Evolutionary conservation across 371 early-diverging fungal species (phyloP).

Genomic region (Zopfochytrium polystomum): DNA sequence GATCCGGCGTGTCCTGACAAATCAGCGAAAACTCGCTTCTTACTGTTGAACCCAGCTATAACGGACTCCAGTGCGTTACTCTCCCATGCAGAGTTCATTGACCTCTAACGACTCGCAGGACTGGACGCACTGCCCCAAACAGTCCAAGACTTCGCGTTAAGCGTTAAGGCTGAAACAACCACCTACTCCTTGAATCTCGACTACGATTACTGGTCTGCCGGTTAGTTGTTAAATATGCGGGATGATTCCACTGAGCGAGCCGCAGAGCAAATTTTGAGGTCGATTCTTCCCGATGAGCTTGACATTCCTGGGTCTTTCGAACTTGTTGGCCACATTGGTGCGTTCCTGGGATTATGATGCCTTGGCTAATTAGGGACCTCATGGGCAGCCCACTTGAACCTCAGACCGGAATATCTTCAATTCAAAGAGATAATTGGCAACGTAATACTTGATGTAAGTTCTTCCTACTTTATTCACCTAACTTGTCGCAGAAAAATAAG

Average conservation of each 20-base stretch:
- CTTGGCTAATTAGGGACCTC: slow-evolving; percentile 78
- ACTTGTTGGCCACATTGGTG: slow-evolving; percentile 93
- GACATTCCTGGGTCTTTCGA: slow-evolving; percentile 90
- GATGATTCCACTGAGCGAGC: background rate
- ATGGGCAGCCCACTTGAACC: slow-evolving; percentile 94
- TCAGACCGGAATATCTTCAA: slow-evolving; percentile 82
- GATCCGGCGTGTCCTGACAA: slow-evolving; percentile 4
- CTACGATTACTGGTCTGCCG: slow-evolving; percentile 50
- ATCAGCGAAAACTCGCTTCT: slow-evolving; percentile 9
- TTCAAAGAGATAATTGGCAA: slow-evolving; percentile 90
- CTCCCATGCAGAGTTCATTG: background rate
- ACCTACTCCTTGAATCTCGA: slow-evolving; percentile 30
- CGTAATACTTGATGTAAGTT: slow-evolving; percentile 84
- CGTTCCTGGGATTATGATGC: background rate
- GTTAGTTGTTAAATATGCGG: slow-evolving; percentile 12
- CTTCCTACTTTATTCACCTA: background rate
- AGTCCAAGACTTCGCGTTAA: slow-evolving; percentile 26
- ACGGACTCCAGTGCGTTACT: background rate
- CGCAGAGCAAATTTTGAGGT: slow-evolving; percentile 81
- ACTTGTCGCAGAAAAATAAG: slow-evolving; percentile 74
- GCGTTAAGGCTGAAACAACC: slow-evolving; percentile 20
- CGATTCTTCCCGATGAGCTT: slow-evolving; percentile 82
- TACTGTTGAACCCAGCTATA: slow-evolving; percentile 22
- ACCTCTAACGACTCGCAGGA: slow-evolving; percentile 11
- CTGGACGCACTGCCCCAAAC: slow-evolving; percentile 25